Conservation (phyloP, 768 basidiomycete species). For the Podaxis sp. region DNA sequence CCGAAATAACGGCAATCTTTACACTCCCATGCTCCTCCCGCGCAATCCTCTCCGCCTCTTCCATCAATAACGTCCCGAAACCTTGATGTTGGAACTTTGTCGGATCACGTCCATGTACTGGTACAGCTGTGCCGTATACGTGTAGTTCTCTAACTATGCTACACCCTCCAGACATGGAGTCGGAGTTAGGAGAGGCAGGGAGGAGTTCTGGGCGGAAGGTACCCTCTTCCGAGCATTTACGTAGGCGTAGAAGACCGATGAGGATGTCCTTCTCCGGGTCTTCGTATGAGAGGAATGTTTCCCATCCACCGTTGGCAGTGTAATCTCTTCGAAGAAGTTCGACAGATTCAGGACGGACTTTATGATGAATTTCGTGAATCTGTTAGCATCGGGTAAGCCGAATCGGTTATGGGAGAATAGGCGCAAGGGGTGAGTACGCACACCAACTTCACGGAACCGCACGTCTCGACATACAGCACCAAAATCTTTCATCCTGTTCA, state of each 20-base stretch:
- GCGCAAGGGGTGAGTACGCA: slow-evolving; percentile 34
- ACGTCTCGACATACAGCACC: slow-evolving; percentile 97
- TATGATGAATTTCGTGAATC: slow-evolving; percentile 99
- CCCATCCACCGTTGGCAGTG: slow-evolving; percentile 97
- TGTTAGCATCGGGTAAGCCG: slow-evolving; percentile 23
- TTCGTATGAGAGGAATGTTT: slow-evolving; percentile 98
- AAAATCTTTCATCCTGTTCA: slow-evolving; percentile 99
- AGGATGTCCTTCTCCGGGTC: slow-evolving; percentile 97
- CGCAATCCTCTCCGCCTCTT: slow-evolving; percentile 98
- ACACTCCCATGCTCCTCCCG: slow-evolving; percentile 94
- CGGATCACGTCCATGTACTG: slow-evolving; percentile 94
- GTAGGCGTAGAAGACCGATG: slow-evolving; percentile 83
- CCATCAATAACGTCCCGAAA: slow-evolving; percentile 96
- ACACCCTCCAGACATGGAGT: slow-evolving; percentile 42
- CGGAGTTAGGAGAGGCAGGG: slow-evolving; percentile 49
- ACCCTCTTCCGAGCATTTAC: slow-evolving; percentile 96
- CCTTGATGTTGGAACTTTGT: slow-evolving; percentile 99
- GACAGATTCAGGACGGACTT: slow-evolving; percentile 91
- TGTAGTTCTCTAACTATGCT: slow-evolving; percentile 95
- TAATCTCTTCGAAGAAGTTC: slow-evolving; percentile 96
- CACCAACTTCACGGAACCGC: slow-evolving; percentile 95
- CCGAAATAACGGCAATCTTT: slow-evolving; percentile 96
- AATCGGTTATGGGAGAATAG: background rate
- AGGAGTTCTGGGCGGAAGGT: slow-evolving; percentile 94
- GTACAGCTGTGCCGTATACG: slow-evolving; percentile 97